Evolutionary conservation across 306 rosid species (phyloP).

Genomic region (Cyamopsis tetragonoloba): DNA sequence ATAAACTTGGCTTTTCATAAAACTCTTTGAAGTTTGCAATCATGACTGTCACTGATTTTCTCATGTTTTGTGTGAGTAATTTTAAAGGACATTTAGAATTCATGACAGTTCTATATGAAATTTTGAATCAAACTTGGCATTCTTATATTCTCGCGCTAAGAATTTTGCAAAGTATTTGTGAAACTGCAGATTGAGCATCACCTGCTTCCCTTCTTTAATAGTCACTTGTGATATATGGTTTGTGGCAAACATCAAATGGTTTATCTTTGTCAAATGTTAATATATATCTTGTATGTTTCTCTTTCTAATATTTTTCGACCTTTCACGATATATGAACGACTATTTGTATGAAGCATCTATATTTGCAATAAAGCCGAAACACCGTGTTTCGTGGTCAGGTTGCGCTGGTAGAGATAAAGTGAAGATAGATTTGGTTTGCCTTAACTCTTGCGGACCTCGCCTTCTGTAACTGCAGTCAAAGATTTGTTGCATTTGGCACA

Average conservation of each 20-base stretch:
- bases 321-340: slow-evolving; percentile 1
- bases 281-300: not conserved
- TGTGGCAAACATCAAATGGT: slow-evolving; percentile 9
- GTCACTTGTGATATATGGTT: slow-evolving; percentile 1
- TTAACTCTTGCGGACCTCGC: slow-evolving; percentile 19
- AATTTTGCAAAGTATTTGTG: not conserved
- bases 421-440: slow-evolving; percentile 23
- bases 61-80: not conserved
- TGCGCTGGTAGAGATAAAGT: slow-evolving; percentile 23
- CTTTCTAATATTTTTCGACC: not conserved
- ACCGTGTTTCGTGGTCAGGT: slow-evolving; percentile 17
- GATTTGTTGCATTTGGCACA: not conserved
- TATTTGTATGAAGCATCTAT: not conserved
- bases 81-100: slow-evolving; percentile 1
- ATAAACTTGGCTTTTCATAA: slow-evolving; percentile 10
- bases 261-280: not conserved
- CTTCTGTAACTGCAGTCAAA: not conserved
- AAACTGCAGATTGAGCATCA: not conserved
- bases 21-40: not conserved
- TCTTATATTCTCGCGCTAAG: not conserved
- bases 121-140: slow-evolving; percentile 15
- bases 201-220: slow-evolving; percentile 11
- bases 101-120: slow-evolving; percentile 3
- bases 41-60: not conserved
- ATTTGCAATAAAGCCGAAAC: slow-evolving; percentile 20